Percentiles rank a stretch among this genome's conserved stretches.
These are phyloP conservation scores for Helotiales sp. DNA, from an alignment of 2,329 filamentous ascomycete genomes.

Conservation along the genomic window DNA sequence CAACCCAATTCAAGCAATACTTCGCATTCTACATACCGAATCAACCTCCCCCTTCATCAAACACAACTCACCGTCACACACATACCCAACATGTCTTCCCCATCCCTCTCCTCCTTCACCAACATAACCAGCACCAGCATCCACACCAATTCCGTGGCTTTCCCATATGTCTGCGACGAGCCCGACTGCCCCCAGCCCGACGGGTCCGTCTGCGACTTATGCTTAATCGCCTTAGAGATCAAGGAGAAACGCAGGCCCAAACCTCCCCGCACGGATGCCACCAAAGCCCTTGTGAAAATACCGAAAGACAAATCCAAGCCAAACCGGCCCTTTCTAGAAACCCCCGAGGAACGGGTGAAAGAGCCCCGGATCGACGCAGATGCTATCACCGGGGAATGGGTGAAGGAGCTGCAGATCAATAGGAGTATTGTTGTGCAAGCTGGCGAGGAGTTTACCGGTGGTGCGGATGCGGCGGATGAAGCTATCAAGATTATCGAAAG, in stretches of 20 bases:
- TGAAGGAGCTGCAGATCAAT: constrained; percentile 5
- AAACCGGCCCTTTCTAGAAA: too few relatives aligned
- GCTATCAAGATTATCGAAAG: neutral
- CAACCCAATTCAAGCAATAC: too few relatives aligned
- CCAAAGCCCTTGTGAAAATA: too few relatives aligned
- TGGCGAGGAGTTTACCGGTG: neutral
- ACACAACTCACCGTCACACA: neutral
- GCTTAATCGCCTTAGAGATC: neutral
- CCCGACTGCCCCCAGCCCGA: neutral
- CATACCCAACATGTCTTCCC: neutral
- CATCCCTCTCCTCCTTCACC: neutral
- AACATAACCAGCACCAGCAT: neutral
- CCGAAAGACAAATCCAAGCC: too few relatives aligned
- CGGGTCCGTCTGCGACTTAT: neutral
- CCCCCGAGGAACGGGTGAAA: too few relatives aligned
- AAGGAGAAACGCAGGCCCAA: too few relatives aligned
- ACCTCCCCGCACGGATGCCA: too few relatives aligned
- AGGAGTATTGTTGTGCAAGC: neutral
- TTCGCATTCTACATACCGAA: neutral
- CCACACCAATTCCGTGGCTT: neutral
- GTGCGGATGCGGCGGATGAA: constrained; percentile 2
- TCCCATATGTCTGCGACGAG: constrained; percentile 1
- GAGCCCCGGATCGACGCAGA: too few relatives aligned
- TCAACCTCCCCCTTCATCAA: neutral
- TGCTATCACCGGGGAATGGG: neutral